These are phyloP conservation scores for Eremothecium coryli DNA, from an alignment of 1,139 yeast genomes.

Conservation along the genomic window DNA sequence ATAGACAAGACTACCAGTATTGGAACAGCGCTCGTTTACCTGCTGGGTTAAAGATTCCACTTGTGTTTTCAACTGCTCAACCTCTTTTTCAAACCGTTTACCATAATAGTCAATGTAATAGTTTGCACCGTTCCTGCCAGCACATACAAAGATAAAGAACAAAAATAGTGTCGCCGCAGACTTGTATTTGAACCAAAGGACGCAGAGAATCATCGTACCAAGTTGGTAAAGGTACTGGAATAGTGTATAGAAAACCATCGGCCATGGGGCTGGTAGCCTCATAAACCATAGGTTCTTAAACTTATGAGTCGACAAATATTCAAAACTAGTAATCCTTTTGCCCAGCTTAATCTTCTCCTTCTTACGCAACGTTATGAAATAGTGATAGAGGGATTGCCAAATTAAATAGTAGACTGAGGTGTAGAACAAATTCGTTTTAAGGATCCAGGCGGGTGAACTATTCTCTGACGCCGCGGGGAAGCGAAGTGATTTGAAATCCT, in stretches of 20 bases:
- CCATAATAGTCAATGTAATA: conserved; percentile 90
- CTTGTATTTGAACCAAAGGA: conserved; percentile 70
- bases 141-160: conserved; percentile 60
- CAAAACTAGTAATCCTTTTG: conserved; percentile 70
- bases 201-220: conserved; percentile 82
- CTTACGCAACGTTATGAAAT: conserved; percentile 75
- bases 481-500: conserved; percentile 44
- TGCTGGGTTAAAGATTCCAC: conserved; percentile 45
- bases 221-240: conserved; percentile 85
- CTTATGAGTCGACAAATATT: conserved; percentile 65
- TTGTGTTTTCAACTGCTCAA: conserved; percentile 58
- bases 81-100: conserved; percentile 74
- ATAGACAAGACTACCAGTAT: background rate
- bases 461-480: conserved; percentile 73
- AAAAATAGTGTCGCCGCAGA: conserved; percentile 62
- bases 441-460: conserved; percentile 43
- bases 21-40: conserved; percentile 10
- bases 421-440: conserved; percentile 61
- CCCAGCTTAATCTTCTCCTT: conserved; percentile 81
- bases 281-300: conserved; percentile 65
- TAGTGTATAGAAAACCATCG: conserved; percentile 73
- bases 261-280: conserved; percentile 76
- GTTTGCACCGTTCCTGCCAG: conserved; percentile 90
- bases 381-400: conserved; percentile 91
- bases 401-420: conserved; percentile 77